A percentile compares a stretch with the other conserved stretches of the same genome.
Evolutionary conservation across 1,139 yeast species (phyloP).

Genomic region (Candida tropicalis): DNA sequence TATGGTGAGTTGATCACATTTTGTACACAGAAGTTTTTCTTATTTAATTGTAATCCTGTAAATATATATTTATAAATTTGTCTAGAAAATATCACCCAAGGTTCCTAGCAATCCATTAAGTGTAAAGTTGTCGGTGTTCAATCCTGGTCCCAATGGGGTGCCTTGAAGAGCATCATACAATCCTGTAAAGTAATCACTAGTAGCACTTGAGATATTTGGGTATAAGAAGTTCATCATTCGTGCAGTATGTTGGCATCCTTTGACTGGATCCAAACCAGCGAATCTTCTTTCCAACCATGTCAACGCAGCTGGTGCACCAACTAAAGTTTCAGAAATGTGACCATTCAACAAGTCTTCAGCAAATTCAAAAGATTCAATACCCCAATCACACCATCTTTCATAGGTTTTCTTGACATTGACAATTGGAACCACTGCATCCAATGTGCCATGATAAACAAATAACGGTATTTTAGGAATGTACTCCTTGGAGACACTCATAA

Average conservation of each 20-base stretch:
- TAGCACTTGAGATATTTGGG: slow-evolving; percentile 17
- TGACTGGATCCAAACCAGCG: slow-evolving; percentile 25
- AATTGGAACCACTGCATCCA: slow-evolving; percentile 34
- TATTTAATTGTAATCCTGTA: no score
- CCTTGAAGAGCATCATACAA: neutral
- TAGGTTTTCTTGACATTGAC: slow-evolving; percentile 27
- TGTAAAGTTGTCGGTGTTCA: neutral
- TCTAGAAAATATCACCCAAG: neutral
- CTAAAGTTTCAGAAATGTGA: slow-evolving; percentile 27
- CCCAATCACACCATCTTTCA: slow-evolving; percentile 35
- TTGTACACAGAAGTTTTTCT: no score
- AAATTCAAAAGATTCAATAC: slow-evolving; percentile 33
- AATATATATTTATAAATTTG: neutral
- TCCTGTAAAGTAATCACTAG: neutral
- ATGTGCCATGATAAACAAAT: slow-evolving; percentile 34
- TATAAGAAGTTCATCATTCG: slow-evolving; percentile 27
- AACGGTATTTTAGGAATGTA: slow-evolving; percentile 34
- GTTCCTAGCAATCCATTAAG: neutral
- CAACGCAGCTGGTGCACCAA: slow-evolving; percentile 35
- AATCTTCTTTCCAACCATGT: slow-evolving; percentile 27
- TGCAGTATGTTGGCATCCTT: slow-evolving; percentile 29
- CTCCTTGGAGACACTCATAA: slow-evolving; percentile 19
- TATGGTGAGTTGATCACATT: slow-evolving; percentile 29
- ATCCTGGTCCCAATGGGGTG: neutral
- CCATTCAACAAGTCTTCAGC: slow-evolving; percentile 28